Evolutionary conservation across 495 filamentous ascomycete genomes (phyloP).

Genomic region (Pseudevernia furfuracea): DNA sequence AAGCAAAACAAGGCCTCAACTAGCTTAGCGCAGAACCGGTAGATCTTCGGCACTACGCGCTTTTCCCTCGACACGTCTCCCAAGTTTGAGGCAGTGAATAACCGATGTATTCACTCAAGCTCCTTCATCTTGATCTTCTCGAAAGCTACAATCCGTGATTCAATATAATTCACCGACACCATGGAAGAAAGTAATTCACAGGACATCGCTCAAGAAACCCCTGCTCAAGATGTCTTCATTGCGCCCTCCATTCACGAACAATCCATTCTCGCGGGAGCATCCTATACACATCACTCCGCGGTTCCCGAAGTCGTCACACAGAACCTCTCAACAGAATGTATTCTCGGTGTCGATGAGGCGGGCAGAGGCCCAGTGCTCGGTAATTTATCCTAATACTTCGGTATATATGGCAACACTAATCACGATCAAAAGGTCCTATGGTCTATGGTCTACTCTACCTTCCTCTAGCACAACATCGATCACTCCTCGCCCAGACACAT

Average conservation of each 20-base stretch:
- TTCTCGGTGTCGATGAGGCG: conserved; percentile 90
- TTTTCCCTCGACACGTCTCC: conserved; percentile 1
- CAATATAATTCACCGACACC: not conserved
- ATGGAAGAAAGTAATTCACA: conserved; percentile 36
- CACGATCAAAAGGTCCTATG: conserved; percentile 60
- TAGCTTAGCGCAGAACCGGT: not conserved
- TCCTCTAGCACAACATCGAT: conserved; percentile 55
- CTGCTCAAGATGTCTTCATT: conserved; percentile 56
- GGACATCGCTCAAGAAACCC: conserved; percentile 47
- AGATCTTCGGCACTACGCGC: conserved; percentile 4
- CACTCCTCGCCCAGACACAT: conserved; percentile 66
- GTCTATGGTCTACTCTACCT: conserved; percentile 91
- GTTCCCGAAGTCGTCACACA: conserved; percentile 47
- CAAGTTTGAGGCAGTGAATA: not conserved
- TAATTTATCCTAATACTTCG: not conserved
- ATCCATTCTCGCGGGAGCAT: conserved; percentile 58
- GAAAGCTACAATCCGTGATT: too few relatives aligned
- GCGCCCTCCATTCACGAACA: conserved; percentile 64
- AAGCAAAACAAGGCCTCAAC: conserved; percentile 16
- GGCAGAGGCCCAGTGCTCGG: conserved; percentile 88
- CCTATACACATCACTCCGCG: conserved; percentile 79
- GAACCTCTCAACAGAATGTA: conserved; percentile 42
- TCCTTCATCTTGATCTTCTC: too few relatives aligned
- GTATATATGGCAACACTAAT: not conserved
- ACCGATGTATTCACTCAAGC: too few relatives aligned